Evolutionary conservation across 495 filamentous ascomycete species (phyloP), one percentile per base, ranked within the genome.

Genomic region (Rusavskia elegans): DNA sequence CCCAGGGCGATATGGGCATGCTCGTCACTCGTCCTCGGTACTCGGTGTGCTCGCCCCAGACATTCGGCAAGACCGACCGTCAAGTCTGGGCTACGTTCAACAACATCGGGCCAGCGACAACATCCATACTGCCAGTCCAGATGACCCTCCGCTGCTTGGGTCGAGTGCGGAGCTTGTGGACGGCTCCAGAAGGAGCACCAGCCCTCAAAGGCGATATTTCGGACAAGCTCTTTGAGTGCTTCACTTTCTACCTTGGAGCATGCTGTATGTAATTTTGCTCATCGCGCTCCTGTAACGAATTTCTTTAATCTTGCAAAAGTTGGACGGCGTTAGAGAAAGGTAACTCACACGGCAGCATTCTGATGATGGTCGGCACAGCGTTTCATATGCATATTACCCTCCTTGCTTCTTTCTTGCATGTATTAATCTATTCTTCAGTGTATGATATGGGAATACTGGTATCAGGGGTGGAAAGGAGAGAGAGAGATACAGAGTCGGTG

Each of bases 61-160:
- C 61, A 61, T 49, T 40, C 69, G 57, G 55, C 59, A 70, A 10
- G 83, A 84, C 38, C 73, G 77, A 30, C 78, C 82, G 3, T 76
- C 82, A 3, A 85, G 74, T 58, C 72, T 82, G 58, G 85, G 86
- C 1, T 82, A 80, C 57, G 86, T 90, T n/a, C 70, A 83, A 36
- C 81, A 86, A 29, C 80, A 85, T 55, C 70, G 75, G 35, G 73
- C 76, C 0, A 67, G 66, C 36, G 78, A 80, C 48, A 74, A 77
- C 48, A 77, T 81, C 44, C 72, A 73, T 52, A 79, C 72, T 54
- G 73, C 77, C 32, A 77, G 66, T 55, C 67, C 68, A 30, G 71
- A 79, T n/a, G 74, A 80, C 41, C 72, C 73, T 0, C 67, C 68
- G 3, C 64, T 74, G 21, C 59, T 66, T 1, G 70, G 72, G n/a